These are phyloP conservation scores for Aphanomyces invadans DNA, from an alignment of 352 stramenopile species.

Conservation along the genomic window DNA sequence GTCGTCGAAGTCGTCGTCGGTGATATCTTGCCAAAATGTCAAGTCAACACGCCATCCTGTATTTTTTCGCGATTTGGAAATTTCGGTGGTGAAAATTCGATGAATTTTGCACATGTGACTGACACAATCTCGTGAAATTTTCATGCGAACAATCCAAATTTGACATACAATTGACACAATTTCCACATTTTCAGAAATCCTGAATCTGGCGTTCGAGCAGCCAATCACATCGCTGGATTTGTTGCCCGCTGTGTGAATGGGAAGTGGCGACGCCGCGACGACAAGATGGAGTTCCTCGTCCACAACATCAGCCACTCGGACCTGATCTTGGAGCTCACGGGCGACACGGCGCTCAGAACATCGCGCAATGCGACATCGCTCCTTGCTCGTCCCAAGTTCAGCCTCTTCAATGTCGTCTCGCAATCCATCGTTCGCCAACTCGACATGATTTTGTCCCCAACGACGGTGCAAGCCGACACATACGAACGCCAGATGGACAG, in stretches of 20 bases:
- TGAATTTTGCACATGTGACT: no score
- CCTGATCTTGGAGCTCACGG: constrained; percentile 87
- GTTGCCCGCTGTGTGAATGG: background rate
- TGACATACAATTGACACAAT: no score
- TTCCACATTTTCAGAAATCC: background rate
- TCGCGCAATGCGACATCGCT: constrained; percentile 30
- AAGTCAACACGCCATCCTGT: no score
- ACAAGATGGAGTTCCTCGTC: constrained; percentile 89
- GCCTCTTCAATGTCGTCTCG: constrained; percentile 76
- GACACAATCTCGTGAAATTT: no score
- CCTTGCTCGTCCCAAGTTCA: constrained; percentile 82
- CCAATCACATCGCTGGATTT: background rate
- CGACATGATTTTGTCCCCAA: constrained; percentile 4
- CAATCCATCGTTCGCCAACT: constrained; percentile 24
- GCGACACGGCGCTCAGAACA: constrained; percentile 29
- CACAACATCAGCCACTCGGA: constrained; percentile 97
- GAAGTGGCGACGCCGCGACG: background rate
- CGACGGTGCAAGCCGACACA: background rate
- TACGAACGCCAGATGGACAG: constrained; percentile 7
- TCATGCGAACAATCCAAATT: no score
- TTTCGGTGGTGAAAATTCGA: background rate
- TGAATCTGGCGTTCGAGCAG: background rate
- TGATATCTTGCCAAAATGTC: constrained; percentile 2
- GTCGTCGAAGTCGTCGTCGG: no score
- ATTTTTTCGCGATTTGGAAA: background rate